phyloP scores from a whole-genome alignment of 1,139 yeast genomes.

The Kluyveromyces sp. region DNA sequence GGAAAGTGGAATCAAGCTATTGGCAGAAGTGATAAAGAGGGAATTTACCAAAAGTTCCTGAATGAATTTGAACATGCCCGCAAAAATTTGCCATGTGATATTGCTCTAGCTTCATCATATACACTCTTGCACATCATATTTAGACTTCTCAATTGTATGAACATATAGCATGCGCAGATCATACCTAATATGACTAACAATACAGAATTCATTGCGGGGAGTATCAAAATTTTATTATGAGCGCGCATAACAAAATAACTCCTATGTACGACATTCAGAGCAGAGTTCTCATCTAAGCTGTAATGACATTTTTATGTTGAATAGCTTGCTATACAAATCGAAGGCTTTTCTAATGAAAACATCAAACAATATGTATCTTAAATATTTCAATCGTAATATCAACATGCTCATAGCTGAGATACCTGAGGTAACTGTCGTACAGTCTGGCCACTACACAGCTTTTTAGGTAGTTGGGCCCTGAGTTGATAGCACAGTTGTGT shows the following conservation, averaged over 20 bases:
- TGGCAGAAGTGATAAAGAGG: conserved; percentile 47
- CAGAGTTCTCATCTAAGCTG: no score
- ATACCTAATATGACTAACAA: no score
- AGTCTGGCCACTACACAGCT: no score
- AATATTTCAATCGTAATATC: not conserved
- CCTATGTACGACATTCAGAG: no score
- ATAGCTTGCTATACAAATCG: not conserved
- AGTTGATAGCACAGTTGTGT: no score
- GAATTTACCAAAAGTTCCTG: conserved; percentile 12
- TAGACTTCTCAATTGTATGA: not conserved
- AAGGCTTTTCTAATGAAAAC: not conserved
- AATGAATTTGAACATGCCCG: no score
- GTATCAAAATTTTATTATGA: no score
- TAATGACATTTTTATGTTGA: not conserved
- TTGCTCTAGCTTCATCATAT: not conserved
- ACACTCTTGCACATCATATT: conserved; percentile 27
- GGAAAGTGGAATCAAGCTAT: conserved; percentile 53
- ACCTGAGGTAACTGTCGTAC: no score
- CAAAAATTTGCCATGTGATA: not conserved
- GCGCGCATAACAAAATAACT: no score
- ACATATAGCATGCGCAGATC: not conserved
- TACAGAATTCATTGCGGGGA: no score
- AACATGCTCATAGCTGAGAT: no score
- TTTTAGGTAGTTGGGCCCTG: no score
- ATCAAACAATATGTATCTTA: not conserved